Evolutionary conservation across 257 asterid species (phyloP).

Genomic region (Nyctanthes arbortristis): DNA sequence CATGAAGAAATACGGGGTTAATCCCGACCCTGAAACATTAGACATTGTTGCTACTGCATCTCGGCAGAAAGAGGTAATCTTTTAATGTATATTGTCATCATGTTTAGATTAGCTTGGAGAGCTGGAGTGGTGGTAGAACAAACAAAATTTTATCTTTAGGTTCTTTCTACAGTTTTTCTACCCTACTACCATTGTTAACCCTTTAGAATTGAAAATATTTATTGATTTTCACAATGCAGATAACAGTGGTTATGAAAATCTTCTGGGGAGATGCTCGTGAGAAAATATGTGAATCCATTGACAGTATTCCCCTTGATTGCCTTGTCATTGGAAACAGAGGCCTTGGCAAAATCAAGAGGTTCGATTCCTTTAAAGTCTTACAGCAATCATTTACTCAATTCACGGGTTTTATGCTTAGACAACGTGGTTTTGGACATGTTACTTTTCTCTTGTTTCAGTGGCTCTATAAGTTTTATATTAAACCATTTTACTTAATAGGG

Average conservation of each 20-base stretch:
- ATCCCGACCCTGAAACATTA: conserved; percentile 66
- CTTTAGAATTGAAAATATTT: not conserved
- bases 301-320: conserved; percentile 66
- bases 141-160: not conserved
- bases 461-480: not conserved
- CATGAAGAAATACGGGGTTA: conserved; percentile 74
- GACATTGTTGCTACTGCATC: conserved; percentile 61
- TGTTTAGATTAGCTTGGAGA: not conserved
- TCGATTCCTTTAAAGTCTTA: not conserved
- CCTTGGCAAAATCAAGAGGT: conserved; percentile 88
- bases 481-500: not conserved
- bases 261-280: conserved; percentile 95
- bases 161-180: not conserved
- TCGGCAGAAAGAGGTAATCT: conserved; percentile 64
- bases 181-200: no score
- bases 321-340: conserved; percentile 86
- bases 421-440: not conserved
- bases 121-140: not conserved
- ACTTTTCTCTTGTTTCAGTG: not conserved
- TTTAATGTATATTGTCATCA: not conserved
- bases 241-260: conserved; percentile 63
- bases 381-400: not conserved
- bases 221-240: conserved; percentile 41
- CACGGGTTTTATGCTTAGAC: not conserved
- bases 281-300: conserved; percentile 70